Base-by-base conservation (phyloP, 805 yeast genomes). In the Wickerhamomyces tratensis region DNA sequence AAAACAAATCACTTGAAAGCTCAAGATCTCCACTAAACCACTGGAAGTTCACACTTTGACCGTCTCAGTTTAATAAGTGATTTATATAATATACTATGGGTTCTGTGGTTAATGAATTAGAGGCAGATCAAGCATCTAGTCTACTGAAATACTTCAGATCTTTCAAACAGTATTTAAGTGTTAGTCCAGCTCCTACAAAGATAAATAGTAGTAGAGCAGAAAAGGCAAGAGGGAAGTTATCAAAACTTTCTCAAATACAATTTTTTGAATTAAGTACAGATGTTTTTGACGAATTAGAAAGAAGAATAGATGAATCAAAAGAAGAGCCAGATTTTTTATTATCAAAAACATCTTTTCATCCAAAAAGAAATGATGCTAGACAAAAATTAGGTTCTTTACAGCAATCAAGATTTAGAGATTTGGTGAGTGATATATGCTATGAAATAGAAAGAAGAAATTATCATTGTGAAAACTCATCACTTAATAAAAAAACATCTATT, bases 281-380 rank as follows among this genome's bases (percentile, higher is more conserved):
- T 60, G 97, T 93, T 11, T 84, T 79, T 58, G 98, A 93, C 62
- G 98, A 93, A 62, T 67, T 93, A 46, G 77, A 78, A 53, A 76
- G 99, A 56, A 73, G 99, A 48, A 72, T 75, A 36, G 76, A 69
- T 49, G 82, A 79, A 50, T 69, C 74, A 35, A 66, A 74, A 41
- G 69, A 73, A 30, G 76, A 75, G 49, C 79, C 84, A 1, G 78
- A 76, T 42, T 78, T 73, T 53, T 68, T 91, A 41, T 68, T 79
- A 35, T 89, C 95, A 6, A 76, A 77, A 52, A 69, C 75, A 7
- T 71, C 73, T 15, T 87, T 86, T 64, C 98, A 93, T 61, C 89
- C 95, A 37, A 89, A 88, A 58, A 76, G 99, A 56, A 94, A 93
- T 58, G 95, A 88, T 61, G 98, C 98, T 2, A 74, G 99, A 53